Conservation (phyloP, 176 grass and related monocot genomes). For the Cymbopogon citratus region DNA sequence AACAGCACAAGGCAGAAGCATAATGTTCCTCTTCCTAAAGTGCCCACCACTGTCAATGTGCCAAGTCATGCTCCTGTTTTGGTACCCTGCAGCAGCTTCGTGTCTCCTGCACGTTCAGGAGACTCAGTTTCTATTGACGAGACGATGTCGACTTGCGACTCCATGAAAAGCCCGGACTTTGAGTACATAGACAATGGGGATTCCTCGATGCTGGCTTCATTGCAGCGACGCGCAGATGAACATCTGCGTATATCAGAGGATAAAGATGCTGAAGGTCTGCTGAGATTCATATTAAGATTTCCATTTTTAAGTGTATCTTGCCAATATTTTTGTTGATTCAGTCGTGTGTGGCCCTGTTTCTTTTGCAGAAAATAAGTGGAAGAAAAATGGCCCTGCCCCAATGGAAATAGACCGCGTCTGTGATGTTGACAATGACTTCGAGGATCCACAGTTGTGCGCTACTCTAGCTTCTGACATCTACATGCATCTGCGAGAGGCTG, state of each 20-base stretch:
- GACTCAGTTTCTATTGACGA: constrained; percentile 68
- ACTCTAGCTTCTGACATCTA: constrained; percentile 95
- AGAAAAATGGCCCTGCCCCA: constrained; percentile 37
- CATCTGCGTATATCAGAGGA: constrained; percentile 76
- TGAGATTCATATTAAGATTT: not conserved
- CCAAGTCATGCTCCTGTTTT: constrained; percentile 20
- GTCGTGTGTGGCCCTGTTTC: not conserved
- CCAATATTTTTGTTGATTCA: not conserved
- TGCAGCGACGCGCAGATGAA: constrained; percentile 68
- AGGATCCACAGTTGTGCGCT: constrained; percentile 82
- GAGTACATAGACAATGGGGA: constrained; percentile 91
- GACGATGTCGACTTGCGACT: constrained; percentile 94
- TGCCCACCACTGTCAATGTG: not conserved
- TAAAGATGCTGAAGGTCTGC: constrained; percentile 47
- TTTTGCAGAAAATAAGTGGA: constrained; percentile 50
- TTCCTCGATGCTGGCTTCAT: constrained; percentile 54
- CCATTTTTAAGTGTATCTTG: not conserved
- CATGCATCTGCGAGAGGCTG: constrained; percentile 76
- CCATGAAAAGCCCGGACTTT: constrained; percentile 90
- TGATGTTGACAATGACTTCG: constrained; percentile 56
- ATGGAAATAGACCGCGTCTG: constrained; percentile 65
- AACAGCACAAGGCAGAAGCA: not conserved
- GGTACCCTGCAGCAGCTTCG: constrained; percentile 43
- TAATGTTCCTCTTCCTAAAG: constrained; percentile 12
- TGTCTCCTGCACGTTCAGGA: constrained; percentile 50